phyloP scores from a whole-genome alignment of 257 asterid genomes.

The Primulina eburnea region DNA sequence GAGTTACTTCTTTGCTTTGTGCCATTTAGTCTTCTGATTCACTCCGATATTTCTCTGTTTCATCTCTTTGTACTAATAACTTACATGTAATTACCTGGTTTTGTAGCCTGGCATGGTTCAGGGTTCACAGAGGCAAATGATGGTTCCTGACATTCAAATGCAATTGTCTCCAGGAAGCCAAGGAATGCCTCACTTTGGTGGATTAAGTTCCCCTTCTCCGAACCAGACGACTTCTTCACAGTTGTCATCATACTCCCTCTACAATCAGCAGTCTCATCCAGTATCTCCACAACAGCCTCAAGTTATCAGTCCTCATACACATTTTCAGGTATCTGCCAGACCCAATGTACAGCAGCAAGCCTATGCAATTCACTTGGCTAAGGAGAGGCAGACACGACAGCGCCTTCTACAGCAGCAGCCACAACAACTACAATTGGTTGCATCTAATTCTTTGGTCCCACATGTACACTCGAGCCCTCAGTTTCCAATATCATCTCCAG shows the following conservation, averaged over 20 bases:
- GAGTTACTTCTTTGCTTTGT: slow-evolving; percentile 15
- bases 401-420: slow-evolving; percentile 55
- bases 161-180: slow-evolving; percentile 45
- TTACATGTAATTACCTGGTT: slow-evolving; percentile 12
- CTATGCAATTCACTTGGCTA: slow-evolving; percentile 66
- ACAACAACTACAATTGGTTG: slow-evolving; percentile 41
- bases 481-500: slow-evolving; percentile 61
- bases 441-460: slow-evolving; percentile 60
- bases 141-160: slow-evolving; percentile 63
- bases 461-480: slow-evolving; percentile 62
- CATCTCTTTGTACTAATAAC: slow-evolving; percentile 6
- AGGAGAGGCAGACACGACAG: slow-evolving; percentile 72
- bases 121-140: slow-evolving; percentile 66
- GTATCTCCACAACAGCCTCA: slow-evolving; percentile 48
- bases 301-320: slow-evolving; percentile 39
- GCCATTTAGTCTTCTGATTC: neutral
- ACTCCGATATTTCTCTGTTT: slow-evolving; percentile 17
- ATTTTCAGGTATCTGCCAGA: slow-evolving; percentile 59
- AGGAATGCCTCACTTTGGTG: slow-evolving; percentile 46
- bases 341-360: slow-evolving; percentile 68
- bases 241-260: slow-evolving; percentile 41
- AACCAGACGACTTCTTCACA: slow-evolving; percentile 41
- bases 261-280: slow-evolving; percentile 47
- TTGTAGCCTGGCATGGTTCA: slow-evolving; percentile 60
- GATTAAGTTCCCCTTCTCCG: slow-evolving; percentile 37